Evolutionary conservation across 2,329 filamentous ascomycete genomes (phyloP), one percentile per base, ranked within the genome.

Genomic region (Plectosphaerella plurivora): DNA sequence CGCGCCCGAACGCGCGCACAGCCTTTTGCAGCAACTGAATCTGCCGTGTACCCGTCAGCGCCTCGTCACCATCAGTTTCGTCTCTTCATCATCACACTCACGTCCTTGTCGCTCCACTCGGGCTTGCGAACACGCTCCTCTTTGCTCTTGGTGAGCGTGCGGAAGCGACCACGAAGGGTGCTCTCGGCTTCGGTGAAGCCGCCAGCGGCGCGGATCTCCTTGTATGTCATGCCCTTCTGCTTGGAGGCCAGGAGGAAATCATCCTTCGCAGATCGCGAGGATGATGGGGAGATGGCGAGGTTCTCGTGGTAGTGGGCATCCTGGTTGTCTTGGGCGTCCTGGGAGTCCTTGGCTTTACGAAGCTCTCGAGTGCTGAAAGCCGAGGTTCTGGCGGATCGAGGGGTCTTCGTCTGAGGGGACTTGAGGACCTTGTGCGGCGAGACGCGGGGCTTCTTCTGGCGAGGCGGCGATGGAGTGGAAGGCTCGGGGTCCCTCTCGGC

Each of bases 161-260:
- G 75, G 59, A 80, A 83, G 0, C 87, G 78, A 0, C 88, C 88
- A 14, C 88, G 78, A 37, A 92, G 73, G 1, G 88, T 91, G 11
- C 86, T 88, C 67, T 89, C 87, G 2, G 86, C 83, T 60, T 88
- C 84, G 1, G 64, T 67, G 57, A 86, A 86, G 1, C 73, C 68
- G 14, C 84, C 81, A 16, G 69, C 61, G 7, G 63, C 59, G 37
- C 78, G 78, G 60, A 90, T 89, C 53, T 87, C 76, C 51, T 76
- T 79, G 68, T 89, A 91, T 1, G 84, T 82, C 70, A 81, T 70
- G 3, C 85, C 85, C 2, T 71, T 65, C 8, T 65, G 61, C 63
- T 82, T 84, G 22, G 75, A 72, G n/a, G 73, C 61, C 15, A 87
- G 64, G 1, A 89, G 72, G 42, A 75, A 76, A 3, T 72, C 63